phyloP scores from a whole-genome alignment of 2,329 filamentous ascomycete genomes.

The Proliferodiscus dingleyae region DNA sequence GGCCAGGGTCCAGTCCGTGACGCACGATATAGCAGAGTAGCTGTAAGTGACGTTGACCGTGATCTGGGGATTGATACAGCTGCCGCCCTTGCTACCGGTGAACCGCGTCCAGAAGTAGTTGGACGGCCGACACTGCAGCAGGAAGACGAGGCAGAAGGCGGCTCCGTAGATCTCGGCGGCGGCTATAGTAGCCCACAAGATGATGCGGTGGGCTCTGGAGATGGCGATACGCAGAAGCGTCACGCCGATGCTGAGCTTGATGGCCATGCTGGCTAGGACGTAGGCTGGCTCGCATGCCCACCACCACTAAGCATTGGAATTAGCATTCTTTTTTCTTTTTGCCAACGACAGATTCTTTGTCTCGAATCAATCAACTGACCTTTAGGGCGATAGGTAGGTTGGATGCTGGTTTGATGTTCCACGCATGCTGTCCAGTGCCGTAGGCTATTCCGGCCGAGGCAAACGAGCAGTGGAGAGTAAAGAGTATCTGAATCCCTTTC shows the following conservation, averaged over 20 bases:
- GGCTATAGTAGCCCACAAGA: constrained; percentile 32
- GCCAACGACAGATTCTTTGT: too few species aligned
- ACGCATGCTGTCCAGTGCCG: constrained; percentile 28
- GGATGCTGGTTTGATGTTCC: constrained; percentile 11
- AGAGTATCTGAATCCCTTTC: constrained; percentile 18
- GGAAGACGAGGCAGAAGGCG: constrained; percentile 35
- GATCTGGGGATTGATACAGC: constrained; percentile 30
- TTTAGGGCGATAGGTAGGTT: constrained; percentile 27
- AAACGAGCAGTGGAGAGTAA: constrained; percentile 21
- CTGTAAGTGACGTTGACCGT: constrained; percentile 34
- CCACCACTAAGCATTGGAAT: constrained; percentile 24
- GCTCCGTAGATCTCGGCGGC: constrained; percentile 32
- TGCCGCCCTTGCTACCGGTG: constrained; percentile 29
- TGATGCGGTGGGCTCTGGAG: constrained; percentile 28
- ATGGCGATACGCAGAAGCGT: constrained; percentile 38
- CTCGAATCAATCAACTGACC: too few species aligned
- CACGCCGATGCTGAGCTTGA: constrained; percentile 37
- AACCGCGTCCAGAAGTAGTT: constrained; percentile 37
- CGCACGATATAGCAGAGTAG: constrained; percentile 37
- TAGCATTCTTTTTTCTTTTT: too few species aligned
- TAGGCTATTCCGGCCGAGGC: constrained; percentile 21
- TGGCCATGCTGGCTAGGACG: constrained; percentile 34
- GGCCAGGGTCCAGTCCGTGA: constrained; percentile 38
- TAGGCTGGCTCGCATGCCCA: constrained; percentile 38
- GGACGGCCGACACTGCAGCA: constrained; percentile 36